Evolutionary conservation across 23 red algal genomes (phyloP).

Genomic region (Chondrus crispus): DNA sequence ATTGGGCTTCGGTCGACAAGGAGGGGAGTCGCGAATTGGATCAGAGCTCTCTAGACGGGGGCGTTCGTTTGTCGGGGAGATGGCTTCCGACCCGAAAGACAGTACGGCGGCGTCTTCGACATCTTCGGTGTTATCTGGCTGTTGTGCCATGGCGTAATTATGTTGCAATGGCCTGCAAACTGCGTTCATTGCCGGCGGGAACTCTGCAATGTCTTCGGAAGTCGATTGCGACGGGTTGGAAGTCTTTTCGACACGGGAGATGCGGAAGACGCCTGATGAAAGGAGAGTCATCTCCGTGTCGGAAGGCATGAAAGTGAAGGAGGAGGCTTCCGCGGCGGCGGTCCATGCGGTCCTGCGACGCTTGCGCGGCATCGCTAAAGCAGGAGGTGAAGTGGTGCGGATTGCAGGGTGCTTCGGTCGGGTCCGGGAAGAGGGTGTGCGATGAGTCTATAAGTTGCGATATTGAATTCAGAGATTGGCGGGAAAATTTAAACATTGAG

Average conservation of each 20-base stretch:
- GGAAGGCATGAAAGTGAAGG: background rate
- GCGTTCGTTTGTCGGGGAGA: background rate
- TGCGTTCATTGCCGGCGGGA: background rate
- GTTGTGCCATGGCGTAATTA: background rate
- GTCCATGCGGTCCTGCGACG: conserved; percentile 30
- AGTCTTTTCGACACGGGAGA: background rate
- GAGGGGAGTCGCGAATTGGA: background rate
- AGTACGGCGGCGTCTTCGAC: background rate
- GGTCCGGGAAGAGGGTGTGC: background rate
- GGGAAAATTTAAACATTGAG: background rate
- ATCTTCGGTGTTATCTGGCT: background rate
- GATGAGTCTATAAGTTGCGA: background rate
- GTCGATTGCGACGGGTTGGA: background rate
- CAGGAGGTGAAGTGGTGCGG: background rate
- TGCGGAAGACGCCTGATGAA: background rate
- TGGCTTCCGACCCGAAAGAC: background rate
- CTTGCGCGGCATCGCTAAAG: conserved; percentile 27
- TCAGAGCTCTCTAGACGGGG: too few relatives aligned
- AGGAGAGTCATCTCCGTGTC: background rate
- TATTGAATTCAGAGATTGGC: background rate
- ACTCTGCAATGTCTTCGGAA: background rate
- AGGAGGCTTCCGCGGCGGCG: background rate
- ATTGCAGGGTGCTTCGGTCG: background rate
- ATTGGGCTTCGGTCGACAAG: background rate
- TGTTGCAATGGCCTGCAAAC: background rate